A percentile compares a stretch with the other conserved stretches of the same genome.
Evolutionary conservation across 75 land plant species (phyloP).

Genomic region (Selaginella moellendorffii): DNA sequence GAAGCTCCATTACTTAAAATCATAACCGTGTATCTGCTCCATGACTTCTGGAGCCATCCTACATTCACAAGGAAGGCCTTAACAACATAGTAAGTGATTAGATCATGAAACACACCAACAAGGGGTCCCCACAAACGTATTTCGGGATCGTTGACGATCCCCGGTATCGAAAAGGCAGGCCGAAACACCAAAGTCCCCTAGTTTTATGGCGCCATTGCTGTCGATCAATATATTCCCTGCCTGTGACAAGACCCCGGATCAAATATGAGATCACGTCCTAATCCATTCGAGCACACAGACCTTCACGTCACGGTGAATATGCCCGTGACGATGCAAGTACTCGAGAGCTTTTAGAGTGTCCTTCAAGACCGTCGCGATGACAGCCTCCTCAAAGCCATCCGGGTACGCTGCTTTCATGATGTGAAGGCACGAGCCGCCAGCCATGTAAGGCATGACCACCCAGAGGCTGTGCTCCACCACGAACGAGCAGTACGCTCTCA

Average conservation of each 20-base stretch:
- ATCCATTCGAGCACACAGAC: not conserved
- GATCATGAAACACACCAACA: conserved; percentile 37
- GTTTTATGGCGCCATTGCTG: conserved; percentile 5
- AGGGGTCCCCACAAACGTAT: conserved; percentile 44
- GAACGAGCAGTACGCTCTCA: conserved; percentile 8
- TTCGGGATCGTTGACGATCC: not conserved
- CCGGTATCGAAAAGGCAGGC: conserved; percentile 7
- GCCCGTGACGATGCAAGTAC: not conserved
- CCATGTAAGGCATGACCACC: conserved; percentile 11
- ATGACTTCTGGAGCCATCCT: conserved; percentile 99
- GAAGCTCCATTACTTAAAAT: conserved; percentile 53
- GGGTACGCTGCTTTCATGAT: conserved; percentile 2
- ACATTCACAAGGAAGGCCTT: not conserved
- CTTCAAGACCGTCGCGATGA: conserved; percentile 4
- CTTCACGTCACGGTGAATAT: conserved; percentile 1
- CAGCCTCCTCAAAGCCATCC: conserved; percentile 8
- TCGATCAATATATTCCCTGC: conserved; percentile 4
- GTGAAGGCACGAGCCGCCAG: conserved; percentile 4
- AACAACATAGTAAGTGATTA: not conserved
- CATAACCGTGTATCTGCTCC: conserved; percentile 92
- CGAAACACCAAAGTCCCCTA: conserved; percentile 7
- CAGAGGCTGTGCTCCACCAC: conserved; percentile 9
- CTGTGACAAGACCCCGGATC: not conserved
- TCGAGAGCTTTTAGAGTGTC: not conserved
- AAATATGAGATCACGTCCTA: not conserved